Conservation (phyloP, 805 yeast genomes). For the Jamesozyma spencerorum region DNA sequence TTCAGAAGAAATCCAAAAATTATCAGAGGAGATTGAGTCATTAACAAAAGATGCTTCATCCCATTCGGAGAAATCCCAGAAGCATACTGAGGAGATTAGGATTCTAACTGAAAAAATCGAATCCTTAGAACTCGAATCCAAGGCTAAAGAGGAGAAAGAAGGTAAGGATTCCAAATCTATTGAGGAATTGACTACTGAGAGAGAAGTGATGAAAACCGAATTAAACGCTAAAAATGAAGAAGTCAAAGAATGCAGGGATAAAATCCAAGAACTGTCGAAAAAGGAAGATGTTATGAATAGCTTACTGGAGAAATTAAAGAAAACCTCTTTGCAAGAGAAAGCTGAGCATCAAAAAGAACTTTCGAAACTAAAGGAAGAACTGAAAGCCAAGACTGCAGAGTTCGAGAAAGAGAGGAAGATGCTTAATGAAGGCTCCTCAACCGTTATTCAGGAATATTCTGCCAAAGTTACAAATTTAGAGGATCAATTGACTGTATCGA, state of each 20-base stretch:
- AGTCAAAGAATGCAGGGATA: neutral
- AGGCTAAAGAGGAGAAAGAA: neutral
- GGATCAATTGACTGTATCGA: slow-evolving; percentile 14
- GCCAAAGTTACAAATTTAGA: slow-evolving; percentile 39
- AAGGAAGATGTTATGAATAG: neutral
- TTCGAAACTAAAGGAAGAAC: slow-evolving; percentile 24
- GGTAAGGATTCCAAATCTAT: neutral
- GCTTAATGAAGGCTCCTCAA: slow-evolving; percentile 41
- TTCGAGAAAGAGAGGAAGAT: slow-evolving; percentile 44
- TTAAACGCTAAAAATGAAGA: neutral
- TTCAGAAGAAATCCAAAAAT: neutral
- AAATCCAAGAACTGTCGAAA: neutral
- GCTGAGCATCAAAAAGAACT: slow-evolving; percentile 15
- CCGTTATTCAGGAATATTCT: slow-evolving; percentile 40
- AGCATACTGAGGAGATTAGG: too few relatives aligned
- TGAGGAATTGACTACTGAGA: neutral
- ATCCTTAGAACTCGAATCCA: neutral
- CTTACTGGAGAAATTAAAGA: neutral
- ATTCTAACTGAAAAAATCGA: neutral
- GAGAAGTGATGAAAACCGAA: neutral
- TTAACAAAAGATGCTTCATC: neutral
- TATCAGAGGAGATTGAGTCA: neutral
- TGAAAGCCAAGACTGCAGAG: slow-evolving; percentile 34
- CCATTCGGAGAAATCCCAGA: too few relatives aligned
- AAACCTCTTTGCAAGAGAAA: neutral